Evolutionary conservation across 1,139 yeast species (phyloP).

Genomic region (Suhomyces bokatorum): DNA sequence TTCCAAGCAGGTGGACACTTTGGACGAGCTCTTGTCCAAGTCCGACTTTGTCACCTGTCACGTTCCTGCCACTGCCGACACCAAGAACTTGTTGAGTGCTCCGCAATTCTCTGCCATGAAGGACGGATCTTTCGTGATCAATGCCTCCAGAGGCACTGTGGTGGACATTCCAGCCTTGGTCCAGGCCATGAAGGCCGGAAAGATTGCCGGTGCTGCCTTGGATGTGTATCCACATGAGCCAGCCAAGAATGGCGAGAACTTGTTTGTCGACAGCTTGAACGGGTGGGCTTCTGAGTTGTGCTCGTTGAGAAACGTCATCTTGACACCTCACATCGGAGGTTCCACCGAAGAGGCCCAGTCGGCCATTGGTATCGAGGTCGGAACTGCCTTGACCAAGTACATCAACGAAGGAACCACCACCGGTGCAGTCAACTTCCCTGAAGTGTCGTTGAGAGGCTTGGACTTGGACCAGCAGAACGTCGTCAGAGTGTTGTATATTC

Average conservation of each 20-base stretch:
- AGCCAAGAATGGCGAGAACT: constrained; percentile 88
- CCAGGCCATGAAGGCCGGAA: constrained; percentile 88
- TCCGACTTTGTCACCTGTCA: constrained; percentile 92
- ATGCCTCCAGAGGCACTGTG: constrained; percentile 97
- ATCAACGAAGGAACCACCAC: constrained; percentile 95
- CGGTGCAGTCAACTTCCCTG: constrained; percentile 99
- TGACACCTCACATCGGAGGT: constrained; percentile 98
- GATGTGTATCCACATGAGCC: constrained; percentile 99
- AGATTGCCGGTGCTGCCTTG: constrained; percentile 95
- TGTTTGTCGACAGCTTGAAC: constrained; percentile 72
- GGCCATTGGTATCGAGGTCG: constrained; percentile 96
- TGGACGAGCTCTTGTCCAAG: constrained; percentile 75
- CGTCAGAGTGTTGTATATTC: constrained; percentile 94
- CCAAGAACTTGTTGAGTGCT: constrained; percentile 83
- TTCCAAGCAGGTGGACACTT: constrained; percentile 85
- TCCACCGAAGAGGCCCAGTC: constrained; percentile 99
- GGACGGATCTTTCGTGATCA: constrained; percentile 90
- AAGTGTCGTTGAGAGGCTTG: constrained; percentile 86
- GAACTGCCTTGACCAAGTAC: constrained; percentile 80
- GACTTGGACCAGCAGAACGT: constrained; percentile 84
- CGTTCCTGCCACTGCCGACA: constrained; percentile 93
- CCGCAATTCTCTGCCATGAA: constrained; percentile 96
- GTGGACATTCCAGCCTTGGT: constrained; percentile 93
- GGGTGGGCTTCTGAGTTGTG: constrained; percentile 82
- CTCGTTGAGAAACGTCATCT: constrained; percentile 80